Base-by-base conservation (phyloP, 768 basidiomycete species). In the Tricholoma flavovirens region DNA sequence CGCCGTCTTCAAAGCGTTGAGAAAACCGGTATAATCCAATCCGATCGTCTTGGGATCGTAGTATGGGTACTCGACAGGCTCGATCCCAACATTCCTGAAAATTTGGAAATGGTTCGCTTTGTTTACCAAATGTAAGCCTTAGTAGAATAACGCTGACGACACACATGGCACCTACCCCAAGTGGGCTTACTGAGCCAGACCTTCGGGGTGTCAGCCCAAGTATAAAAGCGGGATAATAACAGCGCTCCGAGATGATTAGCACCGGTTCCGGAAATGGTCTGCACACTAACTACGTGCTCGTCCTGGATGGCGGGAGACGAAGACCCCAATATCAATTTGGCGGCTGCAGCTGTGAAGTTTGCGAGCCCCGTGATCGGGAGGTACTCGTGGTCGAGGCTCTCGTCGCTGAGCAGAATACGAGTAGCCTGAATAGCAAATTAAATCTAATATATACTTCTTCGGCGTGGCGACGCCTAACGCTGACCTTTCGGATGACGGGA, bases 231-330 rank as follows among this genome's bases (percentile, higher is more conserved):
- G 59, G 86, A 84, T 61, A 98, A 73, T 78, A 97, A 97, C 52
- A 93, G 73, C 2, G 86, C 94, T 22, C 86, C 95, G 49, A 96
- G 81, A 71, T 96, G 94, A 75, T 96, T 95, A 49, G 95, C 95
- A 50, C 95, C 95, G 2, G 95, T 98, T 24, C 95, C 95, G 12
- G 93, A 96, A 61, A 97, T 90, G 12, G 95, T 95, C 75, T 98
- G 95, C 48, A 89, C 89, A 68, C 87, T 89, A 38, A 82, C 78
- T 30, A 86, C 86, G 51, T 92, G 83, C 29, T 76, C 77, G 58
- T 91, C 87, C 60, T 77, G 73, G 58, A 98, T 74, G 12, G 86
- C 89, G 52, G 78, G 75, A 14, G 88, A 88, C 48, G 83, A 75
- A n/a, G 77, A 33, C 5, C 93, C 91, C 38, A 97, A 77, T 43